Base-by-base conservation (phyloP, 352 stramenopile species). In the Pythium myriotylum region DNA sequence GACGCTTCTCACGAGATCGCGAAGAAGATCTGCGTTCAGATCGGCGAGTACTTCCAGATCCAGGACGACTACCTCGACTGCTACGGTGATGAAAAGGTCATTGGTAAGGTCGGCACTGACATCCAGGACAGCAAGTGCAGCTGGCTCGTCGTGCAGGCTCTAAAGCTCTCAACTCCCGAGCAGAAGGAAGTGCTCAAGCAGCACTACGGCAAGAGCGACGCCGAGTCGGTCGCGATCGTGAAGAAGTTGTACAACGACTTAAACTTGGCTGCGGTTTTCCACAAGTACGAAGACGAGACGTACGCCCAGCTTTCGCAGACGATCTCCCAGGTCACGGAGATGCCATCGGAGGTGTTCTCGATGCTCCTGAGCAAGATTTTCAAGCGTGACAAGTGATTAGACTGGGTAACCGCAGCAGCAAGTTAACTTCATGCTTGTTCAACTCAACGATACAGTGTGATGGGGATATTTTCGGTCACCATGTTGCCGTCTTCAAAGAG, bases 101-200 rank as follows among this genome's bases (percentile, higher is more conserved):
- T 98, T 53, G 94, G 94, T 62, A 98, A 98, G 73, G 77, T 94
- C 39, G 95, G 95, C 61, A 99, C 97, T 16, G 97, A 99, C 77
- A 99, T 99, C 76, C 92, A 99, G 76, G 97, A 99, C 76, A 98
- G 97, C 72, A 99, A 99, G 79, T 99, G 97, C 81, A 97, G 91
- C 65, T 99, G 97, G 97, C 81, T 99, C 10, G 92, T 99, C 22
- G 90, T 98, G 57, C 91, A 99, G 73, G 97, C 97, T 24, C 81
- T 98, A 24, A 56, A 85, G 32, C 83, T 75, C 8, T 86, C 87
- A 5, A 86, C 75, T 12, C 47, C 54, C 6, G 81, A 81, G 53
- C 92, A 98, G 67, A 91, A 84, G 59, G 74, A 77, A 35, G 70
- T 82, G 51, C 75, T 98, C 6, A 87, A 98, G 73, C 87, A 95